Conservation (phyloP, 805 yeast species). For the Candida ortonii region DNA sequence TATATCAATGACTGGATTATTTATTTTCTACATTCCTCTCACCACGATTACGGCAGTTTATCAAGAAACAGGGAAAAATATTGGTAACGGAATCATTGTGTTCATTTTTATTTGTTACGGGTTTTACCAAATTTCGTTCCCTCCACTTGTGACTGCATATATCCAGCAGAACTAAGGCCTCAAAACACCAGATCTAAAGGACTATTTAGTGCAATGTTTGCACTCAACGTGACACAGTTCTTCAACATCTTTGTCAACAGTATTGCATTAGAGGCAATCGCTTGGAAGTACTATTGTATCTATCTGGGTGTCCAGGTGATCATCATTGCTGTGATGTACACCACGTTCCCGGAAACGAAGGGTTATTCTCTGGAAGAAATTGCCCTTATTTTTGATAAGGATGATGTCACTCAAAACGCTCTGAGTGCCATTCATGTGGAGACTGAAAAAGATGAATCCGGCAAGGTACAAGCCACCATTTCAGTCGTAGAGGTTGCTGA, state of each 20-base stretch:
- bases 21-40: slow-evolving; percentile 39
- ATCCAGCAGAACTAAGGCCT: slow-evolving; percentile 48
- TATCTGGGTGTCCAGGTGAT: slow-evolving; percentile 33
- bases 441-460: not conserved
- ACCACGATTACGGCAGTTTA: slow-evolving; percentile 43
- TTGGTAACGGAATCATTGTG: slow-evolving; percentile 20
- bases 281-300: slow-evolving; percentile 36
- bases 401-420: slow-evolving; percentile 8
- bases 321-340: slow-evolving; percentile 21
- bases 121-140: slow-evolving; percentile 41
- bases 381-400: slow-evolving; percentile 15
- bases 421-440: slow-evolving; percentile 1
- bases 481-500: too few relatives aligned
- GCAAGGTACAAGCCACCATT: too few relatives aligned
- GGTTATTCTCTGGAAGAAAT: slow-evolving; percentile 39
- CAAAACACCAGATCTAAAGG: slow-evolving; percentile 58
- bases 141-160: slow-evolving; percentile 46
- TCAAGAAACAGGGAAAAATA: slow-evolving; percentile 6
- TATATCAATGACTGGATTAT: slow-evolving; percentile 35
- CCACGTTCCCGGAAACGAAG: slow-evolving; percentile 47
- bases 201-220: slow-evolving; percentile 40
- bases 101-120: slow-evolving; percentile 30
- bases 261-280: slow-evolving; percentile 36
- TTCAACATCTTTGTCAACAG: slow-evolving; percentile 28
- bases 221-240: slow-evolving; percentile 15